Conservation (phyloP, 805 yeast species). For the Metschnikowia amazonensis region DNA sequence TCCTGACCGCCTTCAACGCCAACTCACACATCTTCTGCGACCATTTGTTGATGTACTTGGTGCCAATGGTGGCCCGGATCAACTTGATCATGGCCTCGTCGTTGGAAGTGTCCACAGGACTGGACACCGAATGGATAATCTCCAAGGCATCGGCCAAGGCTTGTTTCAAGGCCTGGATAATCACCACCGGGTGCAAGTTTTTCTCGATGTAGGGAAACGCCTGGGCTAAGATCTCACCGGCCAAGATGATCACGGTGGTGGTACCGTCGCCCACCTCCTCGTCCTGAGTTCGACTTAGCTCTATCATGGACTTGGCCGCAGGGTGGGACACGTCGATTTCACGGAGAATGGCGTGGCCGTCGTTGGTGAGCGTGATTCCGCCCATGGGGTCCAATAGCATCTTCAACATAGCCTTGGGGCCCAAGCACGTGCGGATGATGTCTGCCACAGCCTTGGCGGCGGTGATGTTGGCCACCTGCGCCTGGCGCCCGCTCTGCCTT, state of each 20-base stretch:
- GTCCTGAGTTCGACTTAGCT: constrained; percentile 93
- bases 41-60: constrained; percentile 92
- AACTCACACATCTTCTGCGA: constrained; percentile 84
- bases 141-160: constrained; percentile 89
- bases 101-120: constrained; percentile 77
- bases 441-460: constrained; percentile 99
- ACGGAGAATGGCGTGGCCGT: constrained; percentile 96
- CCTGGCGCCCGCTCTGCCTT: constrained; percentile 94
- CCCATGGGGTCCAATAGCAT: constrained; percentile 97
- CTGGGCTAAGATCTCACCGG: constrained; percentile 96
- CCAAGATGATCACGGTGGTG: constrained; percentile 92
- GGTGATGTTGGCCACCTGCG: constrained; percentile 93
- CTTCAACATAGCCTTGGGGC: constrained; percentile 98
- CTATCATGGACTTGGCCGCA: constrained; percentile 98
- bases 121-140: constrained; percentile 76
- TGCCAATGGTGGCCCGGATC: constrained; percentile 89
- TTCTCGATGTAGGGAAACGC: constrained; percentile 91
- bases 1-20: constrained; percentile 82
- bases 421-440: constrained; percentile 94
- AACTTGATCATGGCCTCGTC: constrained; percentile 84
- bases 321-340: constrained; percentile 98
- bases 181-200: constrained; percentile 94
- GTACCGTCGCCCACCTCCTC: constrained; percentile 99
- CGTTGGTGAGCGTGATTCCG: constrained; percentile 94
- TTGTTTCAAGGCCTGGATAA: constrained; percentile 88